These are phyloP conservation scores for Leishmania turanica DNA, from an alignment of 208 protist genomes.

Conservation along the genomic window DNA sequence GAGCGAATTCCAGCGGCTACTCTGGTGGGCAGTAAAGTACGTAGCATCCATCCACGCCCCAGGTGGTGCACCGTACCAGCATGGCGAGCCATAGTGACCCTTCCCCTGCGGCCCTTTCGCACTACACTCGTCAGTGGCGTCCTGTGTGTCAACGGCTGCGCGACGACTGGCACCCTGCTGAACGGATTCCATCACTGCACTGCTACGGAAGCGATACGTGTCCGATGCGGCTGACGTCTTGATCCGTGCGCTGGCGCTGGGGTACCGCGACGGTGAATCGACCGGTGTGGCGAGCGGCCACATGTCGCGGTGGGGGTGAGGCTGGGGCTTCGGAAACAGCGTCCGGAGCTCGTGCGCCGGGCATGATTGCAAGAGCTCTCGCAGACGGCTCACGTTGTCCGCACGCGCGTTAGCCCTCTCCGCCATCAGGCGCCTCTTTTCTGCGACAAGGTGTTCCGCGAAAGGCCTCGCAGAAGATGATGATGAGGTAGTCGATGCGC, in stretches of 20 bases:
- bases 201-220: neutral
- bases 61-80: slow-evolving; percentile 28
- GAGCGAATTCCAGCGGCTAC: slow-evolving; percentile 17
- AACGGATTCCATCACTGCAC: neutral
- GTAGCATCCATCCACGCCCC: slow-evolving; percentile 21
- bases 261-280: neutral
- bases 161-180: neutral
- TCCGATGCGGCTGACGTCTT: neutral
- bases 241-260: neutral
- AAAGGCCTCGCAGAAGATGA: neutral
- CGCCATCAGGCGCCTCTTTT: neutral
- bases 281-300: slow-evolving; percentile 8
- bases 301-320: neutral
- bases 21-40: slow-evolving; percentile 28
- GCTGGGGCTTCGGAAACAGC: neutral
- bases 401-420: slow-evolving; percentile 1
- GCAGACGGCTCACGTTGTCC: slow-evolving; percentile 12
- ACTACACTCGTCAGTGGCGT: neutral
- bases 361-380: slow-evolving; percentile 11
- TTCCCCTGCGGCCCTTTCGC: neutral
- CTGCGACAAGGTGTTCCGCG: neutral
- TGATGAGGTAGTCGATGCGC: neutral
- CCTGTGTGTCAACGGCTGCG: neutral
- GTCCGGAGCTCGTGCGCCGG: neutral
- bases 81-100: neutral